A percentile compares a stretch with the other conserved stretches of the same genome.
Evolutionary conservation across 2,329 filamentous ascomycete species (phyloP).

Genomic region (Penicillium italicum): DNA sequence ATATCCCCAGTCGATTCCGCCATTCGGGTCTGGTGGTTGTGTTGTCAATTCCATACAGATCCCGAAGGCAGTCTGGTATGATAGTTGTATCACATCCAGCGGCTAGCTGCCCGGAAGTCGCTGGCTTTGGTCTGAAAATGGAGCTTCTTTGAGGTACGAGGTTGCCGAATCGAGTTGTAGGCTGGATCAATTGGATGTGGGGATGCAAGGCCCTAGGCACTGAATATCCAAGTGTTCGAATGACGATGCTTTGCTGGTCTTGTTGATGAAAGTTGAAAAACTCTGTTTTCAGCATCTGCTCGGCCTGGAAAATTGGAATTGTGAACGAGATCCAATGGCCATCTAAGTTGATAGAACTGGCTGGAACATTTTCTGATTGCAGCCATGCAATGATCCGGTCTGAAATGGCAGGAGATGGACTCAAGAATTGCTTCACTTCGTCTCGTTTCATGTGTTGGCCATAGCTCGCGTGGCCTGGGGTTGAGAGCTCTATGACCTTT

Average conservation of each 20-base stretch:
- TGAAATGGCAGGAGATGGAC: conserved; percentile 49
- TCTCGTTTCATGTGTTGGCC: conserved; percentile 61
- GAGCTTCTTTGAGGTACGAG: conserved; percentile 44
- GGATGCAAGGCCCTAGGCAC: conserved; percentile 54
- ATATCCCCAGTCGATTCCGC: conserved; percentile 44
- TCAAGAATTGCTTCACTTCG: conserved; percentile 54
- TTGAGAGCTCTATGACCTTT: conserved; percentile 59
- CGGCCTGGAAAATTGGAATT: conserved; percentile 42
- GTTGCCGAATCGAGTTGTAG: conserved; percentile 60
- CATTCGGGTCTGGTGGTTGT: conserved; percentile 29
- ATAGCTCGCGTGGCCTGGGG: conserved; percentile 57
- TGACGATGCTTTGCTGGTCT: conserved; percentile 41
- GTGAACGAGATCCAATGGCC: conserved; percentile 61
- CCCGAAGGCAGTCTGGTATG: conserved; percentile 49
- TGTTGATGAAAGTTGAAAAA: conserved; percentile 56
- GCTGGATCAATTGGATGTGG: conserved; percentile 61
- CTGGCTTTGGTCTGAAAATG: conserved; percentile 15
- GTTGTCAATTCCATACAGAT: conserved; percentile 47
- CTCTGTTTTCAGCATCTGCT: conserved; percentile 54
- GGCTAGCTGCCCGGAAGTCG: conserved; percentile 19
- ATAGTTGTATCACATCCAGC: conserved; percentile 41
- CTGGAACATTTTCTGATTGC: conserved; percentile 47
- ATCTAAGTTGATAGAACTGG: conserved; percentile 47
- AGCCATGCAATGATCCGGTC: conserved; percentile 56
- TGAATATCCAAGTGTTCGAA: conserved; percentile 60